Percentiles rank a stretch among this genome's conserved stretches.
Conservation (phyloP, 495 filamentous ascomycete genomes). For the Lichenothelia convexa region DNA sequence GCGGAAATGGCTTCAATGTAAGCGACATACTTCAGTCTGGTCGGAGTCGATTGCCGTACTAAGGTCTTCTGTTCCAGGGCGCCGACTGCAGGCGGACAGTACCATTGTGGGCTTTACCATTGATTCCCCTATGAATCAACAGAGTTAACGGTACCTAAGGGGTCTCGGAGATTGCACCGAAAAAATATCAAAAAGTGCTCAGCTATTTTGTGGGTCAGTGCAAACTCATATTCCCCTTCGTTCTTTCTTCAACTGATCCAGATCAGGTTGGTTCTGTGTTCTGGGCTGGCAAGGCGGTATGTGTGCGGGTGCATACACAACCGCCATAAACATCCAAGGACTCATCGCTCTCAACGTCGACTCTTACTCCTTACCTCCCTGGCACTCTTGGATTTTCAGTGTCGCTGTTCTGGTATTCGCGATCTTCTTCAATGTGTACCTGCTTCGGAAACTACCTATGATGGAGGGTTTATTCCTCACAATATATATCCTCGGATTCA, state of each 20-base stretch:
- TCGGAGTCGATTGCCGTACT: too few species aligned
- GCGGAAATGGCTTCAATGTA: slow-evolving; percentile 2
- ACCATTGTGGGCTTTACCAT: too few species aligned
- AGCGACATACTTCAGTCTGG: too few species aligned
- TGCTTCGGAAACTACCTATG: slow-evolving; percentile 4
- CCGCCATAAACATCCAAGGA: too few species aligned
- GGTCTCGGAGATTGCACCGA: slow-evolving; percentile 9
- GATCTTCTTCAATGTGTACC: slow-evolving; percentile 6
- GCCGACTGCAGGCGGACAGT: slow-evolving; percentile 5
- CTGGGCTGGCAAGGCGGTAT: slow-evolving; percentile 7
- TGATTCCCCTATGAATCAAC: too few species aligned
- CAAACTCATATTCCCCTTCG: not conserved
- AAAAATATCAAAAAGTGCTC: slow-evolving; percentile 6
- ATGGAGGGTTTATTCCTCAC: slow-evolving; percentile 2
- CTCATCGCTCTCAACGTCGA: too few species aligned
- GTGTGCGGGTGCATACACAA: too few species aligned
- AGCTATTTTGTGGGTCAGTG: slow-evolving; percentile 1
- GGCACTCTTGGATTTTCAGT: slow-evolving; percentile 5
- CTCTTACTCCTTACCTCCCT: too few species aligned
- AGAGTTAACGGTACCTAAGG: too few species aligned
- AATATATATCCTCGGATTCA: slow-evolving; percentile 3
- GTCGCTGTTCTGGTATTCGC: slow-evolving; percentile 5
- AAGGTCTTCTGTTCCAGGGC: too few species aligned
- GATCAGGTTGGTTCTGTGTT: slow-evolving; percentile 6
- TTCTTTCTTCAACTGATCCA: not conserved